These are phyloP conservation scores for Gossypium australe DNA, from an alignment of 345 rosid species.

Conservation along the genomic window DNA sequence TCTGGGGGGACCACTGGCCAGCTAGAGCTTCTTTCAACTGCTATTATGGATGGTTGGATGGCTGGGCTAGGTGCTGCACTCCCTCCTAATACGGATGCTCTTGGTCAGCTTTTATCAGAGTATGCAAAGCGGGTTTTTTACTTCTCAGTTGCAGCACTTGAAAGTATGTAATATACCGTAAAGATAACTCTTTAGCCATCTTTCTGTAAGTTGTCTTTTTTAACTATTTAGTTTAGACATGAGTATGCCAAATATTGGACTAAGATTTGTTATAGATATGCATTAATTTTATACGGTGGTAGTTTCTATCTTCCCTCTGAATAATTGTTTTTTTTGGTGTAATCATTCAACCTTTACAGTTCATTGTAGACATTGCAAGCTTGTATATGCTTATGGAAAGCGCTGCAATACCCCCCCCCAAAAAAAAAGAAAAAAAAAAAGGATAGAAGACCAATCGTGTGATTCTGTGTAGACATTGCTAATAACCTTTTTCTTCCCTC, in stretches of 20 bases:
- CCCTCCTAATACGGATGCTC: conserved; percentile 94
- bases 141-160: conserved; percentile 93
- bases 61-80: conserved; percentile 96
- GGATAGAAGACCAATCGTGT: background rate
- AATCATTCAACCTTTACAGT: background rate
- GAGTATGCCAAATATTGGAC: conserved; percentile 1
- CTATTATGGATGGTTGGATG: conserved; percentile 99
- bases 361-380: background rate
- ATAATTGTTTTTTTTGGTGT: background rate
- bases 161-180: conserved; percentile 45
- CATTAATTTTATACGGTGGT: background rate
- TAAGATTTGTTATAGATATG: background rate
- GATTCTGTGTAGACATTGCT: background rate
- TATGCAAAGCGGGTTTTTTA: conserved; percentile 85
- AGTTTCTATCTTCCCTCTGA: background rate
- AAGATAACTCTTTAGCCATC: background rate
- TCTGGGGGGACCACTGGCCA: conserved; percentile 81
- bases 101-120: conserved; percentile 91
- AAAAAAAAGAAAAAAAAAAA: background rate
- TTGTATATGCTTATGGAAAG: background rate
- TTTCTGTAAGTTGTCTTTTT: background rate
- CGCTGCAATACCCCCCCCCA: background rate
- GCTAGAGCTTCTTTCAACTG: conserved; percentile 96
- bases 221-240: background rate
- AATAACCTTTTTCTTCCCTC: background rate